These are phyloP conservation scores for Physcia stellaris DNA, from an alignment of 495 filamentous ascomycete species.

Conservation along the genomic window DNA sequence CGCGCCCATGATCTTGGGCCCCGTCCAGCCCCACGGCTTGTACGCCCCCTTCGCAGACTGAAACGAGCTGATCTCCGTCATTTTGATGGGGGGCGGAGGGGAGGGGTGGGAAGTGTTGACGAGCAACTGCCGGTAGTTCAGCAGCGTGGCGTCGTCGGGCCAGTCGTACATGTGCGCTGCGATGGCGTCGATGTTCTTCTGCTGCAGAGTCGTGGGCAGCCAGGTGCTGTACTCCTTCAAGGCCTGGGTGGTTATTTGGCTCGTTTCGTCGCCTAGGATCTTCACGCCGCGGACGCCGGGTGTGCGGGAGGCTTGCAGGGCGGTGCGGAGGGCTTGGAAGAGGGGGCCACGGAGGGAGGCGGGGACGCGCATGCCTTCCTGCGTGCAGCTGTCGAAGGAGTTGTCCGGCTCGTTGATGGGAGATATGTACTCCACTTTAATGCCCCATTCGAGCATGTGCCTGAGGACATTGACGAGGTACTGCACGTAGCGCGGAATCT, in stretches of 20 bases:
- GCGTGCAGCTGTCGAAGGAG: slow-evolving; percentile 1
- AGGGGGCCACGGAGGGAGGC: background rate
- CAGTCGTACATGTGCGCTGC: slow-evolving; percentile 11
- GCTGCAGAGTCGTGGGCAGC: slow-evolving; percentile 1
- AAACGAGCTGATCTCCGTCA: slow-evolving; percentile 9
- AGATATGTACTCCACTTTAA: slow-evolving; percentile 6
- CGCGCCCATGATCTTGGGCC: background rate
- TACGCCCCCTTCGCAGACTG: background rate
- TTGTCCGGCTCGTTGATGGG: slow-evolving; percentile 10
- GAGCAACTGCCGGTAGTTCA: slow-evolving; percentile 7
- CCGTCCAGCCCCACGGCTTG: slow-evolving; percentile 3
- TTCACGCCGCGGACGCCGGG: slow-evolving; percentile 1
- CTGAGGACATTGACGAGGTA: slow-evolving; percentile 2
- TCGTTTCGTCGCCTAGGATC: slow-evolving; percentile 11
- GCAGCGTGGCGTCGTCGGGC: slow-evolving; percentile 9
- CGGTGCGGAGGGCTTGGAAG: slow-evolving; percentile 1
- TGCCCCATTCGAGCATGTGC: background rate
- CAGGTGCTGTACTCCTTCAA: slow-evolving; percentile 3
- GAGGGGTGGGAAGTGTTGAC: background rate
- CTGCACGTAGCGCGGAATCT: background rate
- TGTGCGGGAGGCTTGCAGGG: background rate
- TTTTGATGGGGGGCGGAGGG: slow-evolving; percentile 5
- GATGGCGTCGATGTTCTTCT: slow-evolving; percentile 7
- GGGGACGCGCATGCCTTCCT: slow-evolving; percentile 8
- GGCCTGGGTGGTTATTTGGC: slow-evolving; percentile 9